These are phyloP conservation scores for Alternaria viburni DNA, from an alignment of 2,329 filamentous ascomycete genomes.

Conservation along the genomic window DNA sequence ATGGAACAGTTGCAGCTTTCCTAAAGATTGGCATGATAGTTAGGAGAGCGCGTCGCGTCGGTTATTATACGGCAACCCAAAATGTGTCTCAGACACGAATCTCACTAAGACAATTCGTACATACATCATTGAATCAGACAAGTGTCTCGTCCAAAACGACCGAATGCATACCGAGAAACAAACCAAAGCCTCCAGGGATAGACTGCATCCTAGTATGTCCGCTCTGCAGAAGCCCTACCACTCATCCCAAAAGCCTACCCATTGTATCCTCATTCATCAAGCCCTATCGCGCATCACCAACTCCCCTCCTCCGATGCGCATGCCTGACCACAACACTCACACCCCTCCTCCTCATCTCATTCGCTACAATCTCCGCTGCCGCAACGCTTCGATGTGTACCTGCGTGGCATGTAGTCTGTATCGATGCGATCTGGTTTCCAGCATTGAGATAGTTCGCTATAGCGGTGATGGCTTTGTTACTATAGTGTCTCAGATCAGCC, in stretches of 20 bases:
- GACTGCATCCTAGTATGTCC: neutral
- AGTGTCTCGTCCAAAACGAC: too few relatives aligned
- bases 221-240: neutral
- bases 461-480: neutral
- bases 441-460: neutral
- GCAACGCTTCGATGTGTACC: constrained; percentile 31
- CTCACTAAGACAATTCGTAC: too few relatives aligned
- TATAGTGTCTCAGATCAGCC: neutral
- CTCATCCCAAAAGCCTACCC: neutral
- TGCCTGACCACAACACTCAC: constrained; percentile 18
- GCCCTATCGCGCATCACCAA: constrained; percentile 1
- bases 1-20: too few relatives aligned
- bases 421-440: constrained; percentile 9
- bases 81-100: too few relatives aligned
- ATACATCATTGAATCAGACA: too few relatives aligned
- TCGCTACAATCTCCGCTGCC: constrained; percentile 22
- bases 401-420: constrained; percentile 12
- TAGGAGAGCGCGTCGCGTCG: too few relatives aligned
- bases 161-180: too few relatives aligned
- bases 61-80: too few relatives aligned
- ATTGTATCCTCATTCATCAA: neutral
- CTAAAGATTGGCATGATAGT: too few relatives aligned
- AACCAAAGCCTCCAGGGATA: too few relatives aligned
- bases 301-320: constrained; percentile 17
- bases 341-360: constrained; percentile 6